A percentile compares a stretch with the other conserved stretches of the same genome.
These are phyloP conservation scores for Chloranthus sessilifolius DNA, from an alignment of 164 flowering plant genomes.

Conservation along the genomic window DNA sequence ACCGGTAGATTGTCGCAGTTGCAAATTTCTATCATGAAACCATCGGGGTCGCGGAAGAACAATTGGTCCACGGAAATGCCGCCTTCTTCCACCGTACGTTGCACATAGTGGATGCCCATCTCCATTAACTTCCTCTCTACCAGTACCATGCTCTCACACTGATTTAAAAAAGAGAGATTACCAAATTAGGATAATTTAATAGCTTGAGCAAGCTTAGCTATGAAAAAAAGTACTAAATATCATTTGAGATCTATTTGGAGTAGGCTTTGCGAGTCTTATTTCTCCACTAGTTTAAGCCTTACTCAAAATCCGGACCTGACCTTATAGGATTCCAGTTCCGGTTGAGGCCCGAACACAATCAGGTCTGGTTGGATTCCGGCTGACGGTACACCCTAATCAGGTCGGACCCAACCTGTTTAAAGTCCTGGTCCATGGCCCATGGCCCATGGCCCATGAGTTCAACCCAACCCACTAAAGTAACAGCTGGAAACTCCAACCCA, in stretches of 20 bases:
- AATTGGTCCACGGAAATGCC: conserved; percentile 66
- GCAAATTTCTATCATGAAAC: conserved; percentile 93
- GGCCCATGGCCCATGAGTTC: too few species aligned
- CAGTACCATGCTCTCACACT: conserved; percentile 81
- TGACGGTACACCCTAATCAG: too few species aligned
- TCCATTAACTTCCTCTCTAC: conserved; percentile 70
- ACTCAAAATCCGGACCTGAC: background rate
- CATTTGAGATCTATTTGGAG: background rate
- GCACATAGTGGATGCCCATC: conserved; percentile 42
- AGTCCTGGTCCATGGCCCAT: too few species aligned
- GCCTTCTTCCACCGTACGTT: conserved; percentile 58
- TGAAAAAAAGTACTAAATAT: too few species aligned
- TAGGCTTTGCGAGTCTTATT: too few species aligned
- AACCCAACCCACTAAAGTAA: too few species aligned
- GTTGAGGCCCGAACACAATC: background rate
- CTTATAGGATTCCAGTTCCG: background rate
- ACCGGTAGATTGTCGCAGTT: conserved; percentile 78
- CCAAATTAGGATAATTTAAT: background rate
- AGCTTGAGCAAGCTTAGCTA: background rate
- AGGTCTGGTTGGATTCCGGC: too few species aligned
- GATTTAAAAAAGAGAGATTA: background rate
- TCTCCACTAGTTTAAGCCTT: background rate
- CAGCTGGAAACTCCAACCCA: too few species aligned
- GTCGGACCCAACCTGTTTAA: too few species aligned
- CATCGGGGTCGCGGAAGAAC: conserved; percentile 90